Evolutionary conservation across 345 rosid species (phyloP), one percentile per base, ranked within the genome.

Genomic region (Lepidium didymum): DNA sequence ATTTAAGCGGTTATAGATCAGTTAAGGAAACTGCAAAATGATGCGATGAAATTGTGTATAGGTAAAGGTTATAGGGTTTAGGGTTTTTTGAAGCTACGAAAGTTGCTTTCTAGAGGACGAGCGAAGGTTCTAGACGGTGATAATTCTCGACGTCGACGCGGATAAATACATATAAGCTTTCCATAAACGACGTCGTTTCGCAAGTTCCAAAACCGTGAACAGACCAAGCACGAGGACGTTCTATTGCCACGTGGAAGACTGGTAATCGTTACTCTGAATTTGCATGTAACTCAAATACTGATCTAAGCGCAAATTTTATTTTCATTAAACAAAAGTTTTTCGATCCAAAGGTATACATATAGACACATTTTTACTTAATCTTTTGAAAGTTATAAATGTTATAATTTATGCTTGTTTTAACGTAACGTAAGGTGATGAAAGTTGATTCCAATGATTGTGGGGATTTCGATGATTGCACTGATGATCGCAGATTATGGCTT

Each of bases 71-170:
- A n/a, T n/a, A 72, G 82, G 84, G 84, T 78, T 75, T 75, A 68
- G 84, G 84, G 80, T 78, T 81, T 81, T 81, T 75, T 52, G 61
- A 44, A 56, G 55, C 54, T 13, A 38, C 37, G 49, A 63, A 54
- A 63, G 19, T 42, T 56, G 12, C 15, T 23, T 38, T 14, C 72
- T 74, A 67, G 76, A 33, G 19, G 23, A 27, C 9, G 58, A 45
- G 5, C 5, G 82, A 75, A 78, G 65, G 54, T 78, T 78, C 82
- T 75, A 66, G 84, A 45, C 44, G 68, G 49, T 43, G 68, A 51
- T 65, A 35, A 38, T 56, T 64, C 53, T 31, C 65, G 66, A 37
- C 70, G 50, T 53, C 63, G 70, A 46, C 52, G 70, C 23, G 4
- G 43, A 38, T 47, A 58, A 35, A 11, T 14, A 38, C 33, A 10